Percentiles rank a stretch among this genome's conserved stretches.
Evolutionary conservation across 2,329 filamentous ascomycete genomes (phyloP).

Genomic region (Aspergillus novofumigatus): DNA sequence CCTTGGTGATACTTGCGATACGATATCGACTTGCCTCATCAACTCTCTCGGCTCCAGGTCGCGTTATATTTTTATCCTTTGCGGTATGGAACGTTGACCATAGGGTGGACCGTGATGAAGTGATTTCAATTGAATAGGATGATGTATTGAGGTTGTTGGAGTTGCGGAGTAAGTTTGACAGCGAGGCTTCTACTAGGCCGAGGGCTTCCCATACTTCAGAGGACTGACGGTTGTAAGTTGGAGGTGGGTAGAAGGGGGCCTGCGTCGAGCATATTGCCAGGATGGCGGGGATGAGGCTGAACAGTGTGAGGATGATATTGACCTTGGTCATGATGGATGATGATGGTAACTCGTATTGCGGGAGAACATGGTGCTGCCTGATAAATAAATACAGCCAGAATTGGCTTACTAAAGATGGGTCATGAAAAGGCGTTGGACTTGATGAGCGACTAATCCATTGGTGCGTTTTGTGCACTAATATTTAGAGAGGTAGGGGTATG

Average conservation of each 20-base stretch:
- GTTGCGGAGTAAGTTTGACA: neutral
- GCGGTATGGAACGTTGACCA: neutral
- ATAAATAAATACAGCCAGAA: too few relatives aligned
- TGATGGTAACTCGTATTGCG: neutral
- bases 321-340: neutral
- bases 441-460: too few relatives aligned
- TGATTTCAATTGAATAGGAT: neutral
- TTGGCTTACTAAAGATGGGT: too few relatives aligned
- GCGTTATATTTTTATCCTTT: neutral
- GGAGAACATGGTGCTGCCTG: neutral
- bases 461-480: too few relatives aligned
- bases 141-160: neutral
- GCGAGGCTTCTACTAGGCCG: neutral
- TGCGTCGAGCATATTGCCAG: neutral
- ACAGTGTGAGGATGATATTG: neutral
- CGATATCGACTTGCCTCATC: slow-evolving; percentile 11
- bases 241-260: neutral
- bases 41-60: neutral
- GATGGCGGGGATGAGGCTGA: neutral
- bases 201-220: neutral
- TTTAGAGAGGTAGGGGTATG: too few relatives aligned
- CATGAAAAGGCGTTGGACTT: too few relatives aligned
- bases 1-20: slow-evolving; percentile 25
- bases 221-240: neutral
- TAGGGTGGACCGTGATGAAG: neutral